Base-by-base conservation (phyloP, 176 grass and related monocot genomes). In the Hsuehochloa calcarea region DNA sequence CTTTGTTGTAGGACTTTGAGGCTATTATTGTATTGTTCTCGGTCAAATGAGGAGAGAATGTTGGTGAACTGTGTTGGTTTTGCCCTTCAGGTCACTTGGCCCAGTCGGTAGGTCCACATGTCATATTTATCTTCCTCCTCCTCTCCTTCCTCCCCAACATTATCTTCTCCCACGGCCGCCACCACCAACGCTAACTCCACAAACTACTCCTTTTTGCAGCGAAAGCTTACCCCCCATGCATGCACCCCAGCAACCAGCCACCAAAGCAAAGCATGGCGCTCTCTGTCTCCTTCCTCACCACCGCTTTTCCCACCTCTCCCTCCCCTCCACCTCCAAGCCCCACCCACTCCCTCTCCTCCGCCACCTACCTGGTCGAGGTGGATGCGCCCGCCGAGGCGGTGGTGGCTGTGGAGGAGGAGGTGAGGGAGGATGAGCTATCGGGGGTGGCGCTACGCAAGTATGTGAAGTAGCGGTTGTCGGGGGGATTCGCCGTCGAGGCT, bases 391-490 rank as follows among this genome's bases (percentile, higher is more conserved):
- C 56, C 8, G 70, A 12, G 58, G 71, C 49, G 11, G 61, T 86
- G 39, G 39, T 83, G 5, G 85, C 91, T 3, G 80, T 86, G 1
- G 72, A 87, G 70, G 91, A 74, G 3, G 91, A 86, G 0, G 68
- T 80, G 70, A 89, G 73, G 4, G 91, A 86, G 67, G 83, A 82
- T 22, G 72, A 77, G 37, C 70, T 89, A 0, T 86, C 52, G 5
- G 88, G 78, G 8, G 1, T 62, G 10, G 77, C 82, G 51, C 74
- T 97, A 49, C 81, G 93, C 20, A 90, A 96, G 86, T 99, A 94
- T 73, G 90, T 99, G 27, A 99, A 94, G 79, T 88, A 90, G 60
- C 75, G 96, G 58, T 80, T 99, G 9, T 93, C 96, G 0, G 96
- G 96, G 0, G 93, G 96, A 0, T 93, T 99, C 72, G 96, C 96